phyloP scores from a whole-genome alignment of 2,329 filamentous ascomycete species.

The Emergomyces orientalis region DNA sequence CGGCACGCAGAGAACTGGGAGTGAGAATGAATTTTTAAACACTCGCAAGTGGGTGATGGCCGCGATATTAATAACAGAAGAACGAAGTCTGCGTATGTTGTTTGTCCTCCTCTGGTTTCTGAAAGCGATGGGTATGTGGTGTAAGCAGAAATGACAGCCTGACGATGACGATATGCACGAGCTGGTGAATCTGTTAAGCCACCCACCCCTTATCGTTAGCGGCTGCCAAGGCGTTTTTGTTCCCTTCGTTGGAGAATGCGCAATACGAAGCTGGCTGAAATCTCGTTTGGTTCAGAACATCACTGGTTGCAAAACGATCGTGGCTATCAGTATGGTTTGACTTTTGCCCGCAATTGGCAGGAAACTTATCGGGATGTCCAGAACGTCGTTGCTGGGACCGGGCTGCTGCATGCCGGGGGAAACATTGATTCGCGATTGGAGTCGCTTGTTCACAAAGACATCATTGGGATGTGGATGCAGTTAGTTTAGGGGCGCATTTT shows the following conservation, averaged over 20 bases:
- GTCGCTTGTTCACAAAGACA: not conserved
- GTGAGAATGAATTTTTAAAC: not conserved
- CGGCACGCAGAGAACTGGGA: not conserved
- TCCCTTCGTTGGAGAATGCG: not conserved
- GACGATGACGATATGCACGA: not conserved
- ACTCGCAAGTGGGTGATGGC: not conserved
- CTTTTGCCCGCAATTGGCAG: not conserved
- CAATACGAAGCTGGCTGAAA: not conserved
- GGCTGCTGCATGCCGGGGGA: not conserved
- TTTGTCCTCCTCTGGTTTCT: not conserved
- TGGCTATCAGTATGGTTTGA: not conserved
- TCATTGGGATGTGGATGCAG: no score
- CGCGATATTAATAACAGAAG: not conserved
- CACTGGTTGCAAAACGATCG: not conserved
- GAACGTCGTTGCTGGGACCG: not conserved
- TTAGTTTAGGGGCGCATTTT: no score
- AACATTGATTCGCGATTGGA: not conserved
- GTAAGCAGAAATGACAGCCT: not conserved
- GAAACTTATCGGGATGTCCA: not conserved
- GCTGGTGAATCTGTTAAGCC: not conserved
- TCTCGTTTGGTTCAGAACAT: not conserved
- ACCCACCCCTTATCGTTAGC: not conserved
- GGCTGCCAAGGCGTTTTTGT: not conserved
- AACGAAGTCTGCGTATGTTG: not conserved
- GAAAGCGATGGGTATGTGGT: not conserved